A percentile compares a stretch with the other conserved stretches of the same genome.
Conservation (phyloP, 352 stramenopile species). For the Globisporangium orthogonon region DNA sequence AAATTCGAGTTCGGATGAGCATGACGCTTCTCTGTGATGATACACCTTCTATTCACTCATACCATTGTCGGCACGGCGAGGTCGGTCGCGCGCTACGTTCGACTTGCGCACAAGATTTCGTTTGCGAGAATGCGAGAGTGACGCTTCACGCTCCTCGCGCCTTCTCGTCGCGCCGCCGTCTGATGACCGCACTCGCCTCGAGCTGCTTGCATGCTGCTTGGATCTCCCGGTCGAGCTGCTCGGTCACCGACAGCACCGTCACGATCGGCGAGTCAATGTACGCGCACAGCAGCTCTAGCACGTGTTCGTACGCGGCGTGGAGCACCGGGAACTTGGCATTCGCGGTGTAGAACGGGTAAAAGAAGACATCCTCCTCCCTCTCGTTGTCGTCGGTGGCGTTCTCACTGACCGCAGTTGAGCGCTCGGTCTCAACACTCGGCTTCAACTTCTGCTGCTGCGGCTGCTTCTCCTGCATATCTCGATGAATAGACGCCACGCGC, state of each 20-base stretch:
- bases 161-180: neutral
- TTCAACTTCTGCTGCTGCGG: neutral
- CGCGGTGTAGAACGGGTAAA: slow-evolving; percentile 41
- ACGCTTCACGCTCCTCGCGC: neutral
- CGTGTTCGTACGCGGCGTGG: slow-evolving; percentile 53
- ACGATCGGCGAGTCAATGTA: slow-evolving; percentile 57
- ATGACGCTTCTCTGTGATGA: neutral
- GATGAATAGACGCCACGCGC: slow-evolving; percentile 30
- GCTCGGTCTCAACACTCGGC: too few relatives aligned
- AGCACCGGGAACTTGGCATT: slow-evolving; percentile 14
- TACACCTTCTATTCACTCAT: neutral
- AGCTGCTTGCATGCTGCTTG: slow-evolving; percentile 13
- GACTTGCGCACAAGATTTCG: too few relatives aligned
- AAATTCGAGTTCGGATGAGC: too few relatives aligned
- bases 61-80: neutral
- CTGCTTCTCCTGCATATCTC: slow-evolving; percentile 1
- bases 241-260: slow-evolving; percentile 23
- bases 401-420: too few relatives aligned
- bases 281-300: slow-evolving; percentile 52
- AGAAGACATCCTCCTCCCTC: slow-evolving; percentile 26
- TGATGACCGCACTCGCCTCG: neutral
- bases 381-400: neutral
- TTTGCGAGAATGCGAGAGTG: neutral
- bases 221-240: slow-evolving; percentile 28
- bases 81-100: too few relatives aligned